Evolutionary conservation across 306 rosid genomes (phyloP).

Genomic region (Trichosanthes cucumerina): DNA sequence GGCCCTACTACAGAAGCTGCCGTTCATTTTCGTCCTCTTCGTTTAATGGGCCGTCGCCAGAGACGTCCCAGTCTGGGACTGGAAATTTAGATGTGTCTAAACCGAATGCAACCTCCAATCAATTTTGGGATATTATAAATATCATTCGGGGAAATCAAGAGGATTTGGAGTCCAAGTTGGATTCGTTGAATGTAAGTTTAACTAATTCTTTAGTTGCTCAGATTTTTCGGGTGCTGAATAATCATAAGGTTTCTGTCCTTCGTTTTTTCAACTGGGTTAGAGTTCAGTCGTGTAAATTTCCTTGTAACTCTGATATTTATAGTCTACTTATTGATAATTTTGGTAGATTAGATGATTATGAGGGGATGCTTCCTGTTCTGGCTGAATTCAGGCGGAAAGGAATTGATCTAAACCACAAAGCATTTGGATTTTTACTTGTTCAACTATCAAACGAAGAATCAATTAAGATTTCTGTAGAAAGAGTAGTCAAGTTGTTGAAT

Average conservation of each 20-base stretch:
- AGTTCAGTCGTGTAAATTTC: conserved; percentile 18
- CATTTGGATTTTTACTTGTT: conserved; percentile 48
- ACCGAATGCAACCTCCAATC: conserved; percentile 15
- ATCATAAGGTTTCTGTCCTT: conserved; percentile 36
- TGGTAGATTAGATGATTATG: conserved; percentile 46
- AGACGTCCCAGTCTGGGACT: neutral
- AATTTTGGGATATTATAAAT: conserved; percentile 34
- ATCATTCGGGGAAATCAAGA: conserved; percentile 28
- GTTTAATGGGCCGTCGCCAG: neutral
- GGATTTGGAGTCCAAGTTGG: conserved; percentile 39
- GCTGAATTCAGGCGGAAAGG: conserved; percentile 17
- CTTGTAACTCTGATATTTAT: conserved; percentile 30
- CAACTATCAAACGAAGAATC: conserved; percentile 20
- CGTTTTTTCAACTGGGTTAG: conserved; percentile 50
- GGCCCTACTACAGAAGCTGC: conserved; percentile 11
- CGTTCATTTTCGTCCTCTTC: conserved; percentile 21
- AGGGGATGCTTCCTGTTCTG: conserved; percentile 39
- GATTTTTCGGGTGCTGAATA: conserved; percentile 30
- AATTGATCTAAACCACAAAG: conserved; percentile 23
- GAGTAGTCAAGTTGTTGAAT: conserved; percentile 32
- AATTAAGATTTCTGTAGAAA: conserved; percentile 21
- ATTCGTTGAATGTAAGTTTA: conserved; percentile 30
- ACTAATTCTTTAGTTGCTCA: conserved; percentile 18
- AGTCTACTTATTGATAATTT: conserved; percentile 49
- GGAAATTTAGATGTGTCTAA: conserved; percentile 3